Conservation (phyloP, 768 basidiomycete species). For the Calocera viscosa region DNA sequence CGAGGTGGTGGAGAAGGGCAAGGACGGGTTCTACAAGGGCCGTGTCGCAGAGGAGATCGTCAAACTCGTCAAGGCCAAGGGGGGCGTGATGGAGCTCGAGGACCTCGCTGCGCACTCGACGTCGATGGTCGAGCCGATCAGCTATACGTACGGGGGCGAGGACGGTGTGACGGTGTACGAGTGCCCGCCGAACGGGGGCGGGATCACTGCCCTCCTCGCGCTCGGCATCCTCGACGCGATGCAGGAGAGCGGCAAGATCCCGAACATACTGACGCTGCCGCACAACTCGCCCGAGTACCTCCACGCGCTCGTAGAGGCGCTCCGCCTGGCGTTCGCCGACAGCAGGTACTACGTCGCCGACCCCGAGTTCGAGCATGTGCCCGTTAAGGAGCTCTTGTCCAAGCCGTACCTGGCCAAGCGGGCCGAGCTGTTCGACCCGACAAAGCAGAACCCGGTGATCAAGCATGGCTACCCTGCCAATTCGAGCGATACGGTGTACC, state of each 20-base stretch:
- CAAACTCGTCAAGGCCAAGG: slow-evolving; percentile 68
- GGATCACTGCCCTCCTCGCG: slow-evolving; percentile 86
- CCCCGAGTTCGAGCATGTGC: slow-evolving; percentile 63
- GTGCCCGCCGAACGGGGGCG: slow-evolving; percentile 97
- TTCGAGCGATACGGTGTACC: slow-evolving; percentile 90
- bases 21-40: slow-evolving; percentile 89
- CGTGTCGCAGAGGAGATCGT: slow-evolving; percentile 80
- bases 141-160: slow-evolving; percentile 60
- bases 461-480: slow-evolving; percentile 68
- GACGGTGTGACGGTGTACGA: slow-evolving; percentile 83
- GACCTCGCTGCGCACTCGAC: slow-evolving; percentile 79
- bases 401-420: slow-evolving; percentile 76
- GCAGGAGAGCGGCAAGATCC: slow-evolving; percentile 57
- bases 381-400: slow-evolving; percentile 72
- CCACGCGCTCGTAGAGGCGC: slow-evolving; percentile 72
- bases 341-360: slow-evolving; percentile 87
- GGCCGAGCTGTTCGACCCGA: slow-evolving; percentile 65
- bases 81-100: slow-evolving; percentile 88
- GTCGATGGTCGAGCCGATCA: slow-evolving; percentile 76
- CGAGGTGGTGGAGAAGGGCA: slow-evolving; percentile 65
- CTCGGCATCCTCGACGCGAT: slow-evolving; percentile 85
- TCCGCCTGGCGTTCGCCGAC: slow-evolving; percentile 63
- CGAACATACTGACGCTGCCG: slow-evolving; percentile 62
- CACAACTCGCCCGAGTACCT: slow-evolving; percentile 87
- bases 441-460: slow-evolving; percentile 50